Conservation (phyloP, 371 early-diverging fungal species). For the Polyrhizophydium stewartii region DNA sequence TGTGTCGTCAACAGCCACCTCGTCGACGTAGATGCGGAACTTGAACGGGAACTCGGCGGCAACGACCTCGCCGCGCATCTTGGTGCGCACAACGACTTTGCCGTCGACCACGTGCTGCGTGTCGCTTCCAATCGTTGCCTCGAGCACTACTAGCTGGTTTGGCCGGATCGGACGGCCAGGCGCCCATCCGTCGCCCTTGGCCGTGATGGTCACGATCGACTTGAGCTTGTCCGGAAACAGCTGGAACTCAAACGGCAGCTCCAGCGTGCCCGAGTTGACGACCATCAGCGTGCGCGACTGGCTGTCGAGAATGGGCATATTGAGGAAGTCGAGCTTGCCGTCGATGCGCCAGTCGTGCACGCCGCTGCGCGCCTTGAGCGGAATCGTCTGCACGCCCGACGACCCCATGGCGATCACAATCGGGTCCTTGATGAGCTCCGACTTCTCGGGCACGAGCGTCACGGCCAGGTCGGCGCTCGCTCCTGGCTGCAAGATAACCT, state of each 20-base stretch:
- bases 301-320: conserved; percentile 35
- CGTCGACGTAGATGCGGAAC: conserved; percentile 37
- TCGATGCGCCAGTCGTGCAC: conserved; percentile 31
- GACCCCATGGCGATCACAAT: conserved; percentile 22
- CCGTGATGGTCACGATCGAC: neutral
- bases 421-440: conserved; percentile 32
- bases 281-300: conserved; percentile 29
- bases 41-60: conserved; percentile 21
- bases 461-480: conserved; percentile 19
- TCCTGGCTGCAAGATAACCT: conserved; percentile 22
- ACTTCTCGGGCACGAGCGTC: conserved; percentile 21
- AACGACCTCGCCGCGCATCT: conserved; percentile 21
- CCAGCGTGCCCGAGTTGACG: conserved; percentile 34
- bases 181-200: neutral
- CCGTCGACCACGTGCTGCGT: conserved; percentile 14
- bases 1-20: conserved; percentile 34
- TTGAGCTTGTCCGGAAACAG: conserved; percentile 5
- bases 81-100: conserved; percentile 23
- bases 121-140: conserved; percentile 21
- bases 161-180: conserved; percentile 8
- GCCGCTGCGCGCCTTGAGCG: conserved; percentile 26
- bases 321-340: conserved; percentile 29
- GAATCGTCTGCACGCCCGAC: conserved; percentile 15
- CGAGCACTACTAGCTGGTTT: conserved; percentile 15
- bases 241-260: conserved; percentile 30